Percentiles rank a stretch among this genome's conserved stretches.
Evolutionary conservation across 83 land plant genomes (phyloP).

Genomic region (Thuja plicata): DNA sequence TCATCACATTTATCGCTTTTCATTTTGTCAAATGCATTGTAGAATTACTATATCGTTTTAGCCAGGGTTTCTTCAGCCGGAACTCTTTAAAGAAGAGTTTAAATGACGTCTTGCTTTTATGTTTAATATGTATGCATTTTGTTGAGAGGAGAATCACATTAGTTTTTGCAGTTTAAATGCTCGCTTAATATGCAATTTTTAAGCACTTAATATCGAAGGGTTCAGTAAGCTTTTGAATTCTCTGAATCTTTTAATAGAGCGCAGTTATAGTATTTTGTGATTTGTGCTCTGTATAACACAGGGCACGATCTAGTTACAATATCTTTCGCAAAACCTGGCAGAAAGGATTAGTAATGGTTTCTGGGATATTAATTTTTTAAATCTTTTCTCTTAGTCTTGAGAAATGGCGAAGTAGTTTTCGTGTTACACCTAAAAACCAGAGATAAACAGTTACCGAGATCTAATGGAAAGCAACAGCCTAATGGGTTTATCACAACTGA

Average conservation of each 20-base stretch:
- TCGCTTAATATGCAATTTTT: neutral
- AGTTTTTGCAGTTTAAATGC: neutral
- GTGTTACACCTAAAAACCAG: no score
- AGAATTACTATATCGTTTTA: neutral
- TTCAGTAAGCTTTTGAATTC: neutral
- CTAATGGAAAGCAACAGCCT: no score
- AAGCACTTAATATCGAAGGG: neutral
- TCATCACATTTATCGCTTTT: neutral
- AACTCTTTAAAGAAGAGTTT: neutral
- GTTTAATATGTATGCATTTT: neutral
- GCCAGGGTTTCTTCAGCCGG: neutral
- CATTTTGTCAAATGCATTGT: constrained; percentile 1
- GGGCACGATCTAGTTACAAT: neutral
- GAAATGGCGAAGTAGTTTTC: no score
- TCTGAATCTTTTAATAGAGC: neutral
- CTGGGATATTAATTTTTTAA: neutral
- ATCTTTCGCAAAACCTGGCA: neutral
- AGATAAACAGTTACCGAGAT: no score
- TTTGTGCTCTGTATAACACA: neutral
- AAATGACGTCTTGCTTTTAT: neutral
- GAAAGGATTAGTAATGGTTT: neutral
- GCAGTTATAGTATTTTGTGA: neutral
- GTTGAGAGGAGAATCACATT: neutral
- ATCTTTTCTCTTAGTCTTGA: no score
- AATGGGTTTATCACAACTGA: no score